These are phyloP conservation scores for Cercospora canescens DNA, from an alignment of 2,329 filamentous ascomycete genomes.

Conservation along the genomic window DNA sequence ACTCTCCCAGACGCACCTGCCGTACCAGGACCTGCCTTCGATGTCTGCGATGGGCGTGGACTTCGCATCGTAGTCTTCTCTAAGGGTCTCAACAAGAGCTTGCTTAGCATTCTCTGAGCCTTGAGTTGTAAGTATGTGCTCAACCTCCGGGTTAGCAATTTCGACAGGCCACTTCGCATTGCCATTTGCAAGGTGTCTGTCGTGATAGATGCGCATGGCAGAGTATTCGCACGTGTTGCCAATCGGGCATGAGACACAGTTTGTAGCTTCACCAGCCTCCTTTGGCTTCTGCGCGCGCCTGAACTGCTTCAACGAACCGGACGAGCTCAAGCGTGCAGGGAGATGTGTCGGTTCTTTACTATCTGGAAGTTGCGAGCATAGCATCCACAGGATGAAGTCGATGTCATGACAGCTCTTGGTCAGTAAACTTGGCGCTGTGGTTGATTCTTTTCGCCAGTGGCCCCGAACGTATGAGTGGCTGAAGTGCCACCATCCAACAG, in stretches of 20 bases:
- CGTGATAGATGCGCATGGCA: slow-evolving; percentile 78
- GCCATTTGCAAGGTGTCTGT: slow-evolving; percentile 64
- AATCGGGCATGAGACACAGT: slow-evolving; percentile 78
- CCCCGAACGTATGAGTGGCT: slow-evolving; percentile 87
- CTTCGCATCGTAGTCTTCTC: slow-evolving; percentile 56
- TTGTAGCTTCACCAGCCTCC: slow-evolving; percentile 74
- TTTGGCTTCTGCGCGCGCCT: slow-evolving; percentile 72
- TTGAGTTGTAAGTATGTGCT: slow-evolving; percentile 61
- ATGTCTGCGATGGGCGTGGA: slow-evolving; percentile 54
- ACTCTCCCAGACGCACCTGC: slow-evolving; percentile 89
- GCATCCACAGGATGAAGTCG: slow-evolving; percentile 86
- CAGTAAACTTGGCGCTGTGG: slow-evolving; percentile 75
- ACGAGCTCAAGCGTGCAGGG: slow-evolving; percentile 71
- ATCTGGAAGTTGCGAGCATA: slow-evolving; percentile 65
- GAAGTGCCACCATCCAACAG: slow-evolving; percentile 96
- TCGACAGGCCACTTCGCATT: slow-evolving; percentile 79
- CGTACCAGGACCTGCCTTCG: slow-evolving; percentile 67
- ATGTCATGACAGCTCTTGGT: slow-evolving; percentile 98
- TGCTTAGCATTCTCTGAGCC: slow-evolving; percentile 53
- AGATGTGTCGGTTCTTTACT: slow-evolving; percentile 57
- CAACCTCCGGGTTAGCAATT: slow-evolving; percentile 89
- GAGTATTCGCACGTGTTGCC: slow-evolving; percentile 81
- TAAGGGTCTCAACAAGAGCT: slow-evolving; percentile 50
- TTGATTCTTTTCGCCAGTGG: slow-evolving; percentile 85
- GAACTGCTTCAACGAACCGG: slow-evolving; percentile 77